A percentile compares a stretch with the other conserved stretches of the same genome.
Conservation (phyloP, 1,284 basidiomycete genomes). For the Irpex sp. region DNA sequence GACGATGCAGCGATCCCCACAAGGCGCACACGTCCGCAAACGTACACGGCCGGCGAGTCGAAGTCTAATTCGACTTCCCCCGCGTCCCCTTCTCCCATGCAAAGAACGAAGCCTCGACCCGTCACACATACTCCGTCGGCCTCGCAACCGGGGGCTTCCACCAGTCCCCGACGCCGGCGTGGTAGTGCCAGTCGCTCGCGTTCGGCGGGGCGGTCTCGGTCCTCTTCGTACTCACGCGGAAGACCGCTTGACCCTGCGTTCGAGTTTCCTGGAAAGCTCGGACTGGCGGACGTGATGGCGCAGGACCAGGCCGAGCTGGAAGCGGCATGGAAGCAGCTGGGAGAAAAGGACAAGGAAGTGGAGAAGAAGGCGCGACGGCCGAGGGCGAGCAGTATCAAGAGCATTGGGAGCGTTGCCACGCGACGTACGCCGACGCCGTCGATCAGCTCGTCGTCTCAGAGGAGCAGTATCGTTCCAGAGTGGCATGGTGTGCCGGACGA, state of each 20-base stretch:
- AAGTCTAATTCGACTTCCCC: background rate
- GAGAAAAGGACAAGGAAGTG: background rate
- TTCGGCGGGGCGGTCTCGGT: background rate
- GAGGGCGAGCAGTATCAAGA: conserved; percentile 30
- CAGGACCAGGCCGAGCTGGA: conserved; percentile 7
- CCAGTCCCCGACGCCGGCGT: background rate
- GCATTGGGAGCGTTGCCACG: conserved; percentile 36
- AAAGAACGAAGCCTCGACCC: background rate
- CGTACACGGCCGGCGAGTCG: background rate
- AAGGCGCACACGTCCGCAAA: background rate
- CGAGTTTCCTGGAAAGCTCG: background rate
- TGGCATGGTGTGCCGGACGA: conserved; percentile 9
- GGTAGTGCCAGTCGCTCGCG: background rate
- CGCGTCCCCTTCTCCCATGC: background rate
- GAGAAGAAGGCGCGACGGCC: background rate
- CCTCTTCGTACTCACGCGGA: background rate
- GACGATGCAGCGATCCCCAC: conserved; percentile 18
- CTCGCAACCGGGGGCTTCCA: background rate
- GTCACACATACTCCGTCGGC: background rate
- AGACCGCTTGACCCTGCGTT: background rate
- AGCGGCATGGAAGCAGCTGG: conserved; percentile 2
- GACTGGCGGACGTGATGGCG: background rate
- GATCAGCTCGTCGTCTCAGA: conserved; percentile 7
- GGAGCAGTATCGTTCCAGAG: conserved; percentile 18
- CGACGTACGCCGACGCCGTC: conserved; percentile 31